phyloP scores from a whole-genome alignment of 768 basidiomycete species.

The Lactifluus subvellereus region DNA sequence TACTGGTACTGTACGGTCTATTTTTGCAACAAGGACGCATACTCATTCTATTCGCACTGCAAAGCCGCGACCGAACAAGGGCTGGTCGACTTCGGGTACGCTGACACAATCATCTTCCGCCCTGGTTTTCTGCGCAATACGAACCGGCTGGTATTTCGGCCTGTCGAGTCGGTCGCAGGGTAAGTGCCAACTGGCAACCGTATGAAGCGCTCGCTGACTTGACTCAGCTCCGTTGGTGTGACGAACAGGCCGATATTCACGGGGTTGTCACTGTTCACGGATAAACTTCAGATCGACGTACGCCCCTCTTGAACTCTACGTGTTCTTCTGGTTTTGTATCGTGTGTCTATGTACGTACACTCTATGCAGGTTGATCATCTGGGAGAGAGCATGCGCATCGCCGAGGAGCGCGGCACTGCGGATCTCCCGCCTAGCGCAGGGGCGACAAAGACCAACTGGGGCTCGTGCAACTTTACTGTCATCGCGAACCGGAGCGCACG shows the following conservation, averaged over 20 bases:
- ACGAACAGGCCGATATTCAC: constrained; percentile 1
- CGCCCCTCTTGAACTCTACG: not conserved
- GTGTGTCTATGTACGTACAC: not conserved
- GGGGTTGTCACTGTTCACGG: constrained; percentile 10
- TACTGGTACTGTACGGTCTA: constrained; percentile 23
- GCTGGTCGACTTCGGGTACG: constrained; percentile 59
- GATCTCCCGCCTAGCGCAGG: constrained; percentile 40
- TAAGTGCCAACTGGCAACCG: constrained; percentile 28
- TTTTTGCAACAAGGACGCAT: constrained; percentile 33
- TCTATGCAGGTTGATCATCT: constrained; percentile 42
- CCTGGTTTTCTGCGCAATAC: constrained; percentile 50
- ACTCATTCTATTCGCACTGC: constrained; percentile 52
- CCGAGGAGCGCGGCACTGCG: constrained; percentile 49
- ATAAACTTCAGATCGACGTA: not conserved
- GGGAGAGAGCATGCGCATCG: constrained; percentile 46
- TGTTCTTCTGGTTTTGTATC: not conserved
- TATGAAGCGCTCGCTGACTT: not conserved
- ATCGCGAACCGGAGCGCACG: constrained; percentile 37
- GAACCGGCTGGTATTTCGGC: constrained; percentile 37
- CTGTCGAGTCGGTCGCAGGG: constrained; percentile 40
- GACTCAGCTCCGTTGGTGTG: not conserved
- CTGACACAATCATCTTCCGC: constrained; percentile 63
- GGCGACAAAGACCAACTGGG: constrained; percentile 37
- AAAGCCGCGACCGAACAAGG: constrained; percentile 73
- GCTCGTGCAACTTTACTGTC: constrained; percentile 39